phyloP scores from a whole-genome alignment of 345 rosid genomes.

The Gynandropsis gynandra region DNA sequence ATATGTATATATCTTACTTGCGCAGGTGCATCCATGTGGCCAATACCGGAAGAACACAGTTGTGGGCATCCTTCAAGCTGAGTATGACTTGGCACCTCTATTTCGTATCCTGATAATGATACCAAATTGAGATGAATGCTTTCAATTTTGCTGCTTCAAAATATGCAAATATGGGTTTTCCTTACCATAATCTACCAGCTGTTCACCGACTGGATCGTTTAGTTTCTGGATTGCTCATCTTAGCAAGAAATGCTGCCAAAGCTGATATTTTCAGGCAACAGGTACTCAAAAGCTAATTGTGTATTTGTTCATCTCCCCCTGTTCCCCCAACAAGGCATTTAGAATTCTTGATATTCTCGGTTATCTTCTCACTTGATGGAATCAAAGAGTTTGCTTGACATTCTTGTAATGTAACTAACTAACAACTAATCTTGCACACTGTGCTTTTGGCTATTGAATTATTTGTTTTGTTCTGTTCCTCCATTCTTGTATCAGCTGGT shows the following conservation, averaged over 20 bases:
- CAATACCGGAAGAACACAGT: constrained; percentile 94
- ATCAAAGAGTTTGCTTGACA: no score
- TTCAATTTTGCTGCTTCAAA: not conserved
- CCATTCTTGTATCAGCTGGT: no score
- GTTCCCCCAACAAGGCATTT: no score
- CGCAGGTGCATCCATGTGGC: constrained; percentile 91
- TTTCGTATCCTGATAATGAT: constrained; percentile 60
- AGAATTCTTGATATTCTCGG: no score
- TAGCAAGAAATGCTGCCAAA: constrained; percentile 74
- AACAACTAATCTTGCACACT: no score
- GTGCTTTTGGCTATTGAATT: no score
- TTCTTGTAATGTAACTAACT: no score
- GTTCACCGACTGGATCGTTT: constrained; percentile 81
- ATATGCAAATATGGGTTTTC: constrained; percentile 16
- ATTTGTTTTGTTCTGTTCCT: no score
- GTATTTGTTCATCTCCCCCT: not conserved
- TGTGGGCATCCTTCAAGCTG: constrained; percentile 93
- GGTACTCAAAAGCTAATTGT: constrained; percentile 28
- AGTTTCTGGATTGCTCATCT: constrained; percentile 86
- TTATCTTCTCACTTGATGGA: not conserved
- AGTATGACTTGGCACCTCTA: constrained; percentile 62
- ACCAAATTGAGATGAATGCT: not conserved
- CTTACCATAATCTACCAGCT: constrained; percentile 45
- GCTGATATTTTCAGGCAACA: constrained; percentile 86
- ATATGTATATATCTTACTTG: constrained; percentile 4